Percentiles rank a stretch among this genome's conserved stretches.
phyloP scores from a whole-genome alignment of 768 basidiomycete genomes.

The Kwoniella sp. region DNA sequence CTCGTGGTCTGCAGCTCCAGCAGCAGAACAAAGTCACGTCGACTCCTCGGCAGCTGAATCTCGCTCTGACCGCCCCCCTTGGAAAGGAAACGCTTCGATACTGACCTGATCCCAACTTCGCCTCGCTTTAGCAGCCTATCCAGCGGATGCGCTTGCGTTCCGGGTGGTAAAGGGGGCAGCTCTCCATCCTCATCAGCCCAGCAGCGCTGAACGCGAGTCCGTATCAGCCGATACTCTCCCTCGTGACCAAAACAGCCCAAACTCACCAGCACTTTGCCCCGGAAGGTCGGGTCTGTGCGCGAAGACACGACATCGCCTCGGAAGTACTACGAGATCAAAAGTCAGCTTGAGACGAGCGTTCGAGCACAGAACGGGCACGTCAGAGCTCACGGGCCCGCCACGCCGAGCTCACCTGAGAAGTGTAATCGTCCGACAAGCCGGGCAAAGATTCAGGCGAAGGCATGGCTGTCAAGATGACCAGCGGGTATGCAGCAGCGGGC shows the following conservation, averaged over 20 bases:
- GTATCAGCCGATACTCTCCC: not conserved
- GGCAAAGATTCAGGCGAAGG: constrained; percentile 25
- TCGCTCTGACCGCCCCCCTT: too few species aligned
- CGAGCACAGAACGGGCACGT: not conserved
- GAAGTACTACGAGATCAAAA: constrained; percentile 56
- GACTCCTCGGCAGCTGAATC: too few species aligned
- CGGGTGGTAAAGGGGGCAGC: constrained; percentile 19
- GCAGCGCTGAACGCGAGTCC: constrained; percentile 59
- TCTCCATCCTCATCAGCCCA: constrained; percentile 83
- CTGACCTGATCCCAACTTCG: constrained; percentile 72
- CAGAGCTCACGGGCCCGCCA: not conserved
- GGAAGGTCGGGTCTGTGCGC: constrained; percentile 48
- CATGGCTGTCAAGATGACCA: constrained; percentile 3
- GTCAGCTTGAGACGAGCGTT: not conserved
- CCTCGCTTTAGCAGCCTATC: constrained; percentile 70
- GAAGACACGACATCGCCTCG: constrained; percentile 63
- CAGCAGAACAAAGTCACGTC: too few species aligned
- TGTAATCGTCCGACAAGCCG: constrained; percentile 33
- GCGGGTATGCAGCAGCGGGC: too few species aligned
- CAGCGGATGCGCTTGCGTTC: constrained; percentile 56
- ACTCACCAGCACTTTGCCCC: constrained; percentile 66
- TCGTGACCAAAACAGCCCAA: too few species aligned
- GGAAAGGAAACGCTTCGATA: too few species aligned
- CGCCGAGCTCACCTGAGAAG: constrained; percentile 17
- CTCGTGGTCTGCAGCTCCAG: too few species aligned